phyloP scores from a whole-genome alignment of 2,329 filamentous ascomycete genomes.

The Aspergillus japonicus region DNA sequence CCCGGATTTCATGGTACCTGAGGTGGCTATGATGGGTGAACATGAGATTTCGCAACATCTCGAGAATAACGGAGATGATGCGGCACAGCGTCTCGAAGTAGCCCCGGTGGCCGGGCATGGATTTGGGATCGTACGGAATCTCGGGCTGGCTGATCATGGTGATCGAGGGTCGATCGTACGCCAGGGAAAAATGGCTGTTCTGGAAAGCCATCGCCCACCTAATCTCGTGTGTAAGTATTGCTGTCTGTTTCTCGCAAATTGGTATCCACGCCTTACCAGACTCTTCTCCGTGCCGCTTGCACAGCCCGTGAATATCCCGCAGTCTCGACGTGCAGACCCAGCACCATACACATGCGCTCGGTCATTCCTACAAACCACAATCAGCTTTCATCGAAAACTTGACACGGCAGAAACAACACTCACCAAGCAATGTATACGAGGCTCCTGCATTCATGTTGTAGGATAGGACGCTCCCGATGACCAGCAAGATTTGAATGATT shows the following conservation, averaged over 20 bases:
- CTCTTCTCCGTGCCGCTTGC: slow-evolving; percentile 37
- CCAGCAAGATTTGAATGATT: slow-evolving; percentile 60
- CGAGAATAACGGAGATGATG: slow-evolving; percentile 51
- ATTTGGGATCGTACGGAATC: slow-evolving; percentile 50
- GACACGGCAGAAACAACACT: slow-evolving; percentile 21
- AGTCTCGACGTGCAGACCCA: slow-evolving; percentile 57
- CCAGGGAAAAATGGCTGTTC: slow-evolving; percentile 61
- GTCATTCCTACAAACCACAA: slow-evolving; percentile 27
- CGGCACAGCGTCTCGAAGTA: slow-evolving; percentile 59
- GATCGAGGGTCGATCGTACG: slow-evolving; percentile 57
- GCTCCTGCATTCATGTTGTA: slow-evolving; percentile 66
- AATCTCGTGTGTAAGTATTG: neutral
- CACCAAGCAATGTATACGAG: slow-evolving; percentile 59
- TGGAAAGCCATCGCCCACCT: slow-evolving; percentile 61
- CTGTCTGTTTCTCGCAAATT: neutral
- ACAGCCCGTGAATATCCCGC: slow-evolving; percentile 49
- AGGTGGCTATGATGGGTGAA: slow-evolving; percentile 48
- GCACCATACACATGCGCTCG: slow-evolving; percentile 53
- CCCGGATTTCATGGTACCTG: slow-evolving; percentile 52
- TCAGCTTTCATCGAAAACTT: slow-evolving; percentile 2
- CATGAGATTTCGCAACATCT: slow-evolving; percentile 56
- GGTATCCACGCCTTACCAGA: slow-evolving; percentile 32
- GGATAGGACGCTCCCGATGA: slow-evolving; percentile 62
- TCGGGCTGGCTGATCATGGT: slow-evolving; percentile 51
- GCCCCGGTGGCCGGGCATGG: slow-evolving; percentile 51